These are phyloP conservation scores for Achaetomium macrosporum DNA, from an alignment of 2,329 filamentous ascomycete genomes.

Conservation along the genomic window DNA sequence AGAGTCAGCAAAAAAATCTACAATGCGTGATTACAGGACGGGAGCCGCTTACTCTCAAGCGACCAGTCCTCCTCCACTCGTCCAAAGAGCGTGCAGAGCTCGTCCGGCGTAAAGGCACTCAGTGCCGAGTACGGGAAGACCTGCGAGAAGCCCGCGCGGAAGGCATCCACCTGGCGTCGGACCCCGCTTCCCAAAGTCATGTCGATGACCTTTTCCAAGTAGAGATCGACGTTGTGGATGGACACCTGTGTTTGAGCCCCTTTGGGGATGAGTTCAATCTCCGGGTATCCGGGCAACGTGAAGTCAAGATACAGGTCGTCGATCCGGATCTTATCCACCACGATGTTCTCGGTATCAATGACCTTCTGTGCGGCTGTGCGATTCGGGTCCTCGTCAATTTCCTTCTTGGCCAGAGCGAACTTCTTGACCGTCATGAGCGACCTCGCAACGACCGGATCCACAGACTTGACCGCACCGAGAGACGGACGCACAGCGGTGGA, in stretches of 20 bases:
- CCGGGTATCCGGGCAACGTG: constrained; percentile 83
- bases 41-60: constrained; percentile 71
- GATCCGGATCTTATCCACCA: constrained; percentile 68
- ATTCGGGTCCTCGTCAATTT: constrained; percentile 63
- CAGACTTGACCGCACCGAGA: constrained; percentile 79
- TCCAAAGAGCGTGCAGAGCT: constrained; percentile 91
- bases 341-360: constrained; percentile 60
- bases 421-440: constrained; percentile 84
- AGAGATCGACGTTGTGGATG: constrained; percentile 85
- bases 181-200: constrained; percentile 88
- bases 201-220: constrained; percentile 85
- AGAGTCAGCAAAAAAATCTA: constrained; percentile 20
- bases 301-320: constrained; percentile 92
- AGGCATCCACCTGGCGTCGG: constrained; percentile 81
- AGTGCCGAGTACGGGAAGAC: constrained; percentile 94
- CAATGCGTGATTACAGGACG: not conserved
- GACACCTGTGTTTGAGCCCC: constrained; percentile 72
- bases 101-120: constrained; percentile 88
- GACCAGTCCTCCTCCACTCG: constrained; percentile 94
- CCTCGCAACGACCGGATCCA: constrained; percentile 79
- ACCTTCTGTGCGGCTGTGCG: constrained; percentile 66
- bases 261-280: constrained; percentile 72
- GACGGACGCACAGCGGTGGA: constrained; percentile 67
- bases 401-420: constrained; percentile 76
- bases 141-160: constrained; percentile 84